Evolutionary conservation across 2,329 filamentous ascomycete species (phyloP).

Genomic region (Ceratocystis lukuohia): DNA sequence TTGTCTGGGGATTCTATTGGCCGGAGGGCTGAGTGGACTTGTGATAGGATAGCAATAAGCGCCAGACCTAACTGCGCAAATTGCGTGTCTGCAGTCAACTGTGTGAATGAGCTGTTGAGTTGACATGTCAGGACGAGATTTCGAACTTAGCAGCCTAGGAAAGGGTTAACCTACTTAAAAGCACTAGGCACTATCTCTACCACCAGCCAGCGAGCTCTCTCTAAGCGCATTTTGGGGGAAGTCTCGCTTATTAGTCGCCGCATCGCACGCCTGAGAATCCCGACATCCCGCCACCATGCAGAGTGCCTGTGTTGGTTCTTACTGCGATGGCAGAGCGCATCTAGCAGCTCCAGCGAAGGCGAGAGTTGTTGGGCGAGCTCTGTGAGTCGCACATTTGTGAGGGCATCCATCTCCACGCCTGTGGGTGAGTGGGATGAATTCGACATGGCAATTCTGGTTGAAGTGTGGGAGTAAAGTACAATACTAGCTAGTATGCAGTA

Average conservation of each 20-base stretch:
- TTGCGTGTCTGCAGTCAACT: conserved; percentile 57
- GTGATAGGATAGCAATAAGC: conserved; percentile 51
- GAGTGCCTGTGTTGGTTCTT: conserved; percentile 76
- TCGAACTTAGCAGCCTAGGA: background rate
- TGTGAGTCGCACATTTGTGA: background rate
- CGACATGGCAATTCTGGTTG: background rate
- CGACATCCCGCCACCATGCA: conserved; percentile 68
- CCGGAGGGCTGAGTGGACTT: conserved; percentile 27
- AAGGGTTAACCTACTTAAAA: conserved; percentile 26
- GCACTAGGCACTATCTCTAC: conserved; percentile 26
- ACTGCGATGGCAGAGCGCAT: conserved; percentile 68
- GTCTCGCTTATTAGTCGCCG: conserved; percentile 35
- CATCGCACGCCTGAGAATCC: conserved; percentile 54
- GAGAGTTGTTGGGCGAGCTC: conserved; percentile 25
- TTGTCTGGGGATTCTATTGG: background rate
- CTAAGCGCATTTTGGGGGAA: conserved; percentile 17
- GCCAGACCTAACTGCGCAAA: conserved; percentile 59
- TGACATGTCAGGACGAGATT: conserved; percentile 8
- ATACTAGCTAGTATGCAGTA: no score
- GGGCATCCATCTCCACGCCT: background rate
- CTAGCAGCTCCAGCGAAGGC: conserved; percentile 43
- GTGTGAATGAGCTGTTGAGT: conserved; percentile 46
- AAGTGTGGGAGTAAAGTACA: background rate
- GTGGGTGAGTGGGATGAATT: background rate
- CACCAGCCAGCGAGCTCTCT: conserved; percentile 24